These are phyloP conservation scores for Fraxinus ornus DNA, from an alignment of 305 asterid species.

Conservation along the genomic window DNA sequence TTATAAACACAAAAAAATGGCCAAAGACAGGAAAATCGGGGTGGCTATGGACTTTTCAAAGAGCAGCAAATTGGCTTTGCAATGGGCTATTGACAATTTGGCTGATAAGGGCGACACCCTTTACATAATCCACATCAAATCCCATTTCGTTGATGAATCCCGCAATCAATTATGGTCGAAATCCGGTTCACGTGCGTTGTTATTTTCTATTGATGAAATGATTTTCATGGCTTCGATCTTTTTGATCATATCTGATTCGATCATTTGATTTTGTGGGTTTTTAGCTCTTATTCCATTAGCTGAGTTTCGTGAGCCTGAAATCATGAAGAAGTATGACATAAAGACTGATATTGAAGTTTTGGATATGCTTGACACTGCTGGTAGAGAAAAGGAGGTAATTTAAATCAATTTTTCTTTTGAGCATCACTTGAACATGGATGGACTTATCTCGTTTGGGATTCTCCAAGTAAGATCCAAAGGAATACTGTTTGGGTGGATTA, in stretches of 20 bases:
- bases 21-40: conserved; percentile 45
- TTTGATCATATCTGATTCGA: neutral
- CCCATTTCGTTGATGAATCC: conserved; percentile 45
- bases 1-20: conserved; percentile 31
- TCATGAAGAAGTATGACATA: conserved; percentile 65
- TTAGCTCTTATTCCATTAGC: conserved; percentile 68
- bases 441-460: neutral
- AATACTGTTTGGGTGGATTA: too few species aligned
- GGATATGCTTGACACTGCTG: conserved; percentile 76
- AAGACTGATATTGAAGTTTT: conserved; percentile 66
- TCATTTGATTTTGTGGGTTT: neutral
- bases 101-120: conserved; percentile 82
- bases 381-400: conserved; percentile 72
- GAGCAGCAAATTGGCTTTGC: conserved; percentile 80
- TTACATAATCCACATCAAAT: conserved; percentile 55
- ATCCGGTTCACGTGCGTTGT: conserved; percentile 76
- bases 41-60: conserved; percentile 85
- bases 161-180: conserved; percentile 55
- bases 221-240: neutral
- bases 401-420: neutral
- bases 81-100: conserved; percentile 81
- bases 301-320: conserved; percentile 79
- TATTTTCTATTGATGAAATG: neutral
- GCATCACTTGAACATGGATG: neutral
- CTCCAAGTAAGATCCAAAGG: too few species aligned